phyloP scores from a whole-genome alignment of 2,329 filamentous ascomycete genomes.

The Arthrobotrys megalospora region DNA sequence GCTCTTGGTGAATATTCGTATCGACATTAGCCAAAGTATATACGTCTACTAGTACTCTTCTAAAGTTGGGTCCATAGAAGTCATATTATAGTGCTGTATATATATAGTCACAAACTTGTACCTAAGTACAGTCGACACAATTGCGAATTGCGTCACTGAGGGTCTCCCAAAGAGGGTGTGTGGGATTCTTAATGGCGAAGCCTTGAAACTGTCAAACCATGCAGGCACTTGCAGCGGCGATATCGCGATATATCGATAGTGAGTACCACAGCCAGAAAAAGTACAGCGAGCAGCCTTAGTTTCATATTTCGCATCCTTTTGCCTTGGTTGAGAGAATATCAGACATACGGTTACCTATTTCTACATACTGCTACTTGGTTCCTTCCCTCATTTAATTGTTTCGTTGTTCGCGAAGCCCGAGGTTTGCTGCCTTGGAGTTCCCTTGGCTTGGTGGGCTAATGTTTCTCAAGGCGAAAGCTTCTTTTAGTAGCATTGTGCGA shows the following conservation, averaged over 20 bases:
- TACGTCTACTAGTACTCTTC: too few relatives aligned
- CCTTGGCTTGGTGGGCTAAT: neutral
- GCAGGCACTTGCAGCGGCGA: slow-evolving; percentile 41
- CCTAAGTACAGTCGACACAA: slow-evolving; percentile 6
- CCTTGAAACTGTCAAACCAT: slow-evolving; percentile 43
- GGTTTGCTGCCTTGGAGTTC: neutral
- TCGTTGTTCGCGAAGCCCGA: slow-evolving; percentile 5
- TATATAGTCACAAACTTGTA: slow-evolving; percentile 28
- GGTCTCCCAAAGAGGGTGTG: neutral
- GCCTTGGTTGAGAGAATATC: neutral
- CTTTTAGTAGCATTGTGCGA: neutral
- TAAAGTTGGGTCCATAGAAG: slow-evolving; percentile 8
- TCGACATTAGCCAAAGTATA: slow-evolving; percentile 1
- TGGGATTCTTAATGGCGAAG: slow-evolving; percentile 14
- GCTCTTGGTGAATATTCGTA: neutral
- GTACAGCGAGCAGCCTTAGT: neutral
- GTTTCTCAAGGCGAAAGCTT: slow-evolving; percentile 10
- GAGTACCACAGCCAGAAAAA: neutral
- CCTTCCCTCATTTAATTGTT: neutral
- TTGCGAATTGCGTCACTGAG: slow-evolving; percentile 41
- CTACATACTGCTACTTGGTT: slow-evolving; percentile 13
- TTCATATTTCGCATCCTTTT: slow-evolving; percentile 1
- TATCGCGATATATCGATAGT: slow-evolving; percentile 38
- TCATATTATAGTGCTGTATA: slow-evolving; percentile 3
- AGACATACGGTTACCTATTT: neutral